Base-by-base conservation (phyloP, 2,329 filamentous ascomycete genomes). In the Apiospora hydei region DNA sequence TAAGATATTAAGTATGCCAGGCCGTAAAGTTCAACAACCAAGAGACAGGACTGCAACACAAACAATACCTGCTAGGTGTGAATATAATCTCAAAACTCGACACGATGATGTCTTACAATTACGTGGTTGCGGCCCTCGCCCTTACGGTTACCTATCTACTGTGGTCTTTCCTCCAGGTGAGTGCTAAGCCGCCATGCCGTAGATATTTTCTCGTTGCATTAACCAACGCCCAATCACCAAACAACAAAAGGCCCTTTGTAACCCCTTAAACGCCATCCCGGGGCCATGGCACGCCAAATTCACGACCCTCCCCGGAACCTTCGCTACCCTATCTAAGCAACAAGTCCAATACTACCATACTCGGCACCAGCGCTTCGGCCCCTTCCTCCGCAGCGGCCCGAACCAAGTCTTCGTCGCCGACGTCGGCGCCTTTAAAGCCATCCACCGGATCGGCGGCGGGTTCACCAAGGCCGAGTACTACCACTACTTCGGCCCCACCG, bases 331-430 rank as follows among this genome's bases (percentile, higher is more conserved):
- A 24, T 34, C 67, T 4, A 43, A 43, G 21, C 46, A 24, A 49
- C 34, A 67, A n/a, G 69, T 71, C n/a, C 47, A 69, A 26, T 64
- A 69, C 64, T 34, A 51, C 41, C 21, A 71, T 67, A n/a, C n/a
- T 6, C 70, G 69, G 1, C 70, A 71, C 67, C 16, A 41, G 6
- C 46, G 26, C 21, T 66, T 61, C 41, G 78, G 80, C 4, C 77
- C 79, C 7, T 73, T 79, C 24, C 78, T 81, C 47, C 79, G 80
- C 34, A 69, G 80, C 18, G 67, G 70, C 4, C 78, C 79, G 1
- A 66, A 73, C 3, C 77, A 79, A 41, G 76, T 81, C 34, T 77
- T 74, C 64, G 71, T 80, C 2, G 71, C 71, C 5, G 77, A 80
- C 66, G 44, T 74, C 13, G 64, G 70, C 14, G 74, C 75, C 4